A percentile compares a stretch with the other conserved stretches of the same genome.
Conservation (phyloP, 169 alveolate species). For the Sarcocystis neurona region DNA sequence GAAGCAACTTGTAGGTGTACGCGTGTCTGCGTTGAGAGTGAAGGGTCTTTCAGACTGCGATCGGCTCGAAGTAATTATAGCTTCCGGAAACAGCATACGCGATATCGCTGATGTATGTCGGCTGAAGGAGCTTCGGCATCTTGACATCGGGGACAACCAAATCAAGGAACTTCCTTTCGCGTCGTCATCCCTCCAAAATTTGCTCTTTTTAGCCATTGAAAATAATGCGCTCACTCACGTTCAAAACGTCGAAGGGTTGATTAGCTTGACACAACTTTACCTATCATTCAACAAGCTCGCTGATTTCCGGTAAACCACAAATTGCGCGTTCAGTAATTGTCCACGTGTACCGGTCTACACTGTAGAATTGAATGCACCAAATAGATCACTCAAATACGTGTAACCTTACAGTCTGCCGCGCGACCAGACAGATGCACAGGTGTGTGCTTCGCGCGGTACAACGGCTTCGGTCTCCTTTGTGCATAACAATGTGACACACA, state of each 20-base stretch:
- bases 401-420: too few species aligned
- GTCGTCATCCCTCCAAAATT: background rate
- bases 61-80: constrained; percentile 7
- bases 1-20: too few species aligned
- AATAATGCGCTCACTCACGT: background rate
- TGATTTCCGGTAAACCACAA: constrained; percentile 33
- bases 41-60: constrained; percentile 2
- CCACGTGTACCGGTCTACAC: too few species aligned
- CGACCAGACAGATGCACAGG: too few species aligned
- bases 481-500: too few species aligned
- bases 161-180: background rate
- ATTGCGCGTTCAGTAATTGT: too few species aligned
- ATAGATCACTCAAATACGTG: too few species aligned
- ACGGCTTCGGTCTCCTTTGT: too few species aligned
- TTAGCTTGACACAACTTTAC: constrained; percentile 17
- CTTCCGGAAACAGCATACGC: constrained; percentile 1
- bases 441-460: too few species aligned
- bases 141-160: background rate
- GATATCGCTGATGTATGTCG: background rate
- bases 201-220: constrained; percentile 6
- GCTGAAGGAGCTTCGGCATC: constrained; percentile 34
- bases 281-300: background rate
- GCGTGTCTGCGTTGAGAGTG: too few species aligned
- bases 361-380: too few species aligned
- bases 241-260: background rate